Evolutionary conservation across 2,329 filamentous ascomycete genomes (phyloP), one percentile per base, ranked within the genome.

Genomic region (Xylariales sp.): DNA sequence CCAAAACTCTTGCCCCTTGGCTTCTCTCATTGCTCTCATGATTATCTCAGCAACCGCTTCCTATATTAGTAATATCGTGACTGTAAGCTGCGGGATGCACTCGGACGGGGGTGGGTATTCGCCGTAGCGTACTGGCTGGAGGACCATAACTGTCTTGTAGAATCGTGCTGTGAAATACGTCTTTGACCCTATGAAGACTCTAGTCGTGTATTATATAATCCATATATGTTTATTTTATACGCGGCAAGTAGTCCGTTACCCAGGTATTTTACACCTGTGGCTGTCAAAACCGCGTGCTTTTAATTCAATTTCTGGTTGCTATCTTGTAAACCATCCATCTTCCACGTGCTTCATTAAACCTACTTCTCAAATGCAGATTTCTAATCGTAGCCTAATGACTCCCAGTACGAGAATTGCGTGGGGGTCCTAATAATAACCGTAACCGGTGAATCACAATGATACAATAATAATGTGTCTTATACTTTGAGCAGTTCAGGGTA

Each of bases 111-210:
- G 5, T 8, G 14, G 23, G 36, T 41, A 10, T 50, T 4, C 10
- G 32, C 18, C 1, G 8, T 59, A 16, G 5, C 7, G 12, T 3
- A 9, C 28, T 50, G 3, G 34, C 10, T 23, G 46, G 54, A 3
- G 36, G 46, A n/a, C 4, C n/a, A 54, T 39, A 45, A 18, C n/a
- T 16, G 18, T 9, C 41, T 32, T 30, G 32, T 30, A 32, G 18
- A 5, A 28, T 39, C 18, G 6, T 53, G 14, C 16, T 32, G 6
- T 53, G 52, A 52, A 53, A 62, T 53, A 18, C 36, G 46, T 62
- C 46, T 52, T 66, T 57, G 23, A 52, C 56, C 16, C 39, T 52
- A 66, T 58, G 64, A 53, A 46, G 14, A 23, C 30, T 45, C 4
- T 10, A 2, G 8, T 32, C n/a, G 14, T 1, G 23, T 10, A 12